Evolutionary conservation across 2,329 filamentous ascomycete species (phyloP), one percentile per base, ranked within the genome.

Genomic region (Neofusicoccum cordaticola): DNA sequence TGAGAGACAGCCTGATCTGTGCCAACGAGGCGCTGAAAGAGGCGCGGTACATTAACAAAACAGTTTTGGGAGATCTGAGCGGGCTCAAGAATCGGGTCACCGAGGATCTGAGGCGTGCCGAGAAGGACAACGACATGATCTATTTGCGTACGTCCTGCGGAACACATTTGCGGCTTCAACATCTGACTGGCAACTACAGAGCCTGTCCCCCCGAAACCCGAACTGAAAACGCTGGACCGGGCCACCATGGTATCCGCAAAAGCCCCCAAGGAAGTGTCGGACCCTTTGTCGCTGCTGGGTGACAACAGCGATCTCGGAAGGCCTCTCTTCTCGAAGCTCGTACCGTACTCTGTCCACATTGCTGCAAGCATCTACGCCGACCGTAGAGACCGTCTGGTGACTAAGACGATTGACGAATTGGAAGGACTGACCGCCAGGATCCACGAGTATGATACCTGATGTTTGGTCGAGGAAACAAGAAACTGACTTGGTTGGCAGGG

Each of bases 361-460:
- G 95, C 95, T 7, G 92, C 93, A 1, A 97, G 92, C 53, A 97
- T 98, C 39, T 99, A 99, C 73, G 93, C 93, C 63, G 93, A 98
- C 73, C 86, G 93, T 13, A 85, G 93, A 65, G 93, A 99, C 75
- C 86, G 93, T n/a, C 82, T 97, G 65, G 89, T 99, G 48, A 96
- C 95, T 73, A 90, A 92, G 69, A 91, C 87, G 58, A 90, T 97
- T 56, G 88, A 90, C 31, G 90, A 96, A 72, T 81, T 98, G 4
- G 93, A 98, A 71, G 84, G 82, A 0, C 84, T 98, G 70, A 97
- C 92, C 0, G 87, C 90, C 66, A 87, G 88, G 67, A 83, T 98
- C 0, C 90, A 96, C 71, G 88, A 92, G 69, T 81, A 74, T 80
- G 78, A 73, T 62, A 19, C 27, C n/a, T 9, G 5, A 17, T 2